phyloP scores from a whole-genome alignment of 2,329 filamentous ascomycete species.

The Colletotrichum sp. region DNA sequence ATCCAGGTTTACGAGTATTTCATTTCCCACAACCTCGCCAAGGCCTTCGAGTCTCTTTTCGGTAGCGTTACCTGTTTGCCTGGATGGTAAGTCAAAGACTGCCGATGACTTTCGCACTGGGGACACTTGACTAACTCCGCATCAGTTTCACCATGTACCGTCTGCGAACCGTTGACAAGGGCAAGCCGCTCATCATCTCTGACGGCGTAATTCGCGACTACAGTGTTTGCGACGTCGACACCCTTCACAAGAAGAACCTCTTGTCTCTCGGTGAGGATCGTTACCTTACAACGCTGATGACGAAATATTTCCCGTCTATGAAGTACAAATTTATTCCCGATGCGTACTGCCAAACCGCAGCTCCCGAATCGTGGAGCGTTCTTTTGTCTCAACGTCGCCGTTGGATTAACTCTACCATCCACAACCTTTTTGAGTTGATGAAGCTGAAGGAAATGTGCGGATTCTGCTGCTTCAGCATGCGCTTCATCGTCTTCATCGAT shows the following conservation, averaged over 20 bases:
- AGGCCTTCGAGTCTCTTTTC: slow-evolving; percentile 97
- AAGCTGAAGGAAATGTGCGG: slow-evolving; percentile 93
- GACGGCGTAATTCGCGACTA: slow-evolving; percentile 90
- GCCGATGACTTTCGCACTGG: neutral
- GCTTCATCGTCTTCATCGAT: slow-evolving; percentile 95
- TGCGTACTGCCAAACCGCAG: slow-evolving; percentile 91
- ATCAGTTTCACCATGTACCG: slow-evolving; percentile 98
- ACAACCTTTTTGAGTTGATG: slow-evolving; percentile 92
- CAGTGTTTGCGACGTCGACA: slow-evolving; percentile 87
- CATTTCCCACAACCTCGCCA: slow-evolving; percentile 95
- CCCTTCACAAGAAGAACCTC: slow-evolving; percentile 95
- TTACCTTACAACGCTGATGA: slow-evolving; percentile 97
- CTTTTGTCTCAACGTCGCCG: slow-evolving; percentile 96
- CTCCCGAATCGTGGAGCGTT: slow-evolving; percentile 92
- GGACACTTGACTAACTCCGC: slow-evolving; percentile 36
- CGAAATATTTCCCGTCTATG: slow-evolving; percentile 95
- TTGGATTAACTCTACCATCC: slow-evolving; percentile 99
- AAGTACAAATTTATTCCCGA: slow-evolving; percentile 95
- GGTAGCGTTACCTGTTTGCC: slow-evolving; percentile 98
- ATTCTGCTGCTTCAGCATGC: slow-evolving; percentile 99
- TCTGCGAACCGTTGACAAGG: slow-evolving; percentile 89
- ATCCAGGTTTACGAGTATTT: slow-evolving; percentile 99
- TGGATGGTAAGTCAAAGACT: slow-evolving; percentile 79
- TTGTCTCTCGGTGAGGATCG: slow-evolving; percentile 95
- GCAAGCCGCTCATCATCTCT: slow-evolving; percentile 91